Evolutionary conservation across 2,329 filamentous ascomycete species (phyloP).

Genomic region (Clarireedia hainanense): DNA sequence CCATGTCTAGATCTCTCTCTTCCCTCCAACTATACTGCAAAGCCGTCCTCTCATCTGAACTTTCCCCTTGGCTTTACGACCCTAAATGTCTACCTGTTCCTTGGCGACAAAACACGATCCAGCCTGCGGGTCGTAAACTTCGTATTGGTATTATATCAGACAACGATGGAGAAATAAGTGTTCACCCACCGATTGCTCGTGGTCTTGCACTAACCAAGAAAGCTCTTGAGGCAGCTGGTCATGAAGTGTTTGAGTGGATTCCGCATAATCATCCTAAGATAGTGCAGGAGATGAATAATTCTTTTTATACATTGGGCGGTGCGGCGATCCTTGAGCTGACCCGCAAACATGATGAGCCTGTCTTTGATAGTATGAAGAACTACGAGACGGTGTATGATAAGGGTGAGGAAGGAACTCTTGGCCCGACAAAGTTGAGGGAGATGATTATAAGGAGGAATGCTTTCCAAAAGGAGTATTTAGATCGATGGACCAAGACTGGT

Average conservation of each 20-base stretch:
- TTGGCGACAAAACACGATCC: constrained; percentile 20
- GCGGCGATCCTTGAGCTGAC: constrained; percentile 27
- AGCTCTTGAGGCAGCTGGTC: constrained; percentile 1
- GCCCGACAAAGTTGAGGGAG: constrained; percentile 25
- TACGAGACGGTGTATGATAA: constrained; percentile 24
- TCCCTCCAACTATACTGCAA: constrained; percentile 8
- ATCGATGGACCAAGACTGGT: constrained; percentile 30
- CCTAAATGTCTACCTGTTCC: constrained; percentile 29
- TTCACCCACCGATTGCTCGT: constrained; percentile 5
- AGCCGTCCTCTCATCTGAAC: constrained; percentile 12
- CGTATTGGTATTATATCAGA: constrained; percentile 12
- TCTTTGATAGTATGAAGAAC: constrained; percentile 24
- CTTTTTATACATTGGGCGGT: constrained; percentile 29
- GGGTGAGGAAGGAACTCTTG: constrained; percentile 24
- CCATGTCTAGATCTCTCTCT: constrained; percentile 2
- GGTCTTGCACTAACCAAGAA: constrained; percentile 1
- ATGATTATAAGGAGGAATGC: constrained; percentile 29
- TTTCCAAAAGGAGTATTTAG: constrained; percentile 31
- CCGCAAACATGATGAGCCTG: constrained; percentile 23
- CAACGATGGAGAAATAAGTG: constrained; percentile 5
- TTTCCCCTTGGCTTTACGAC: constrained; percentile 27
- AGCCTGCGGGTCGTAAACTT: constrained; percentile 13
- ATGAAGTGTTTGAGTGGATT: constrained; percentile 6
- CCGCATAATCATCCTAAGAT: constrained; percentile 29
- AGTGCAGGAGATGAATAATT: constrained; percentile 20